Base-by-base conservation (phyloP, 2,329 filamentous ascomycete species). In the Sclerotinia glacialis region DNA sequence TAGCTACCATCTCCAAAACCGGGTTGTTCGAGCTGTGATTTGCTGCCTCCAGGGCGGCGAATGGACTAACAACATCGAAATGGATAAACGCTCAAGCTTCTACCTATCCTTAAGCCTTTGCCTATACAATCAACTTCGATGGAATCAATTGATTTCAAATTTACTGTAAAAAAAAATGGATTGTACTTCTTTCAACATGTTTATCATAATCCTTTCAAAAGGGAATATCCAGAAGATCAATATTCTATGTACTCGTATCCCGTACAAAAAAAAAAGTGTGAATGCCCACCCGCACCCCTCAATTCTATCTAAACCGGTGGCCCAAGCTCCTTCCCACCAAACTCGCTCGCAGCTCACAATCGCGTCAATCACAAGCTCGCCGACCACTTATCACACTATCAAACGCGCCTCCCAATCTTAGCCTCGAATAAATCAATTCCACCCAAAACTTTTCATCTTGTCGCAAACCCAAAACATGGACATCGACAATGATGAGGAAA, bases 401-500 rank as follows among this genome's bases (percentile, higher is more conserved):
- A 55, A 52, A 52, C 59, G 59, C 50, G 49, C 37, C 26, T 58
- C 34, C 28, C 14, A 40, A 56, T 44, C 42, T 54, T 12, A n/a
- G n/a, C 28, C 16, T 47, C 16, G 2, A 58, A 26, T 37, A 56
- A 42, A 46, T 47, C 26, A 59, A 49, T 34, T 44, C 53, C 46
- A 56, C n/a, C 21, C 53, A 60, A 62, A 63, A 66, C 40, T 42
- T 72, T 59, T 62, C 58, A 67, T 65, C 55, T 59, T 71, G 71
- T 74, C 71, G 71, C 72, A 73, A 73, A 67, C 62, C 60, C 42
- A 50, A 69, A 79, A 73, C 71, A 87, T 87, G 85, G 84, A 86
- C 66, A 79, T 83, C 46, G 85, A 87, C 69, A 61, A 52, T 54
- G 83, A 84, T 69, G 82, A 85, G 62, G 71, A 73, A 50, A 64